Evolutionary conservation across 495 filamentous ascomycete genomes (phyloP).

Genomic region (Penicillium longicatenatum): DNA sequence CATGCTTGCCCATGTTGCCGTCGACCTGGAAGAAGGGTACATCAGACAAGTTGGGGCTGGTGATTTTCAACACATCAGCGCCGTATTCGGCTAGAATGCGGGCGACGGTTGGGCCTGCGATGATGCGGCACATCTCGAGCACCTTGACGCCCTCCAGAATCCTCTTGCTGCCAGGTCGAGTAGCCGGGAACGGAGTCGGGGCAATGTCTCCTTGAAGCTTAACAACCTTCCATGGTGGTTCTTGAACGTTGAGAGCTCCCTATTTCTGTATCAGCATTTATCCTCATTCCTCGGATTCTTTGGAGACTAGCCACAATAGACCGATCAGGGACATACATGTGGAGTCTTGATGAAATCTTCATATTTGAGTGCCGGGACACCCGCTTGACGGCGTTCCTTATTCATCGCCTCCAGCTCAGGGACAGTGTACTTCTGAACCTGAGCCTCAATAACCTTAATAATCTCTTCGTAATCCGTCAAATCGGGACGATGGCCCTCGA

Average conservation of each 20-base stretch:
- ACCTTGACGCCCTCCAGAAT: conserved; percentile 49
- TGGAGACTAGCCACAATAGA: not conserved
- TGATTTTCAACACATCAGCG: conserved; percentile 69
- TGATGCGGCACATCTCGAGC: conserved; percentile 68
- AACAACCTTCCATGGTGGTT: conserved; percentile 57
- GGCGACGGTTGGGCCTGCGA: conserved; percentile 61
- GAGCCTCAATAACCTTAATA: conserved; percentile 65
- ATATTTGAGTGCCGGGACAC: conserved; percentile 64
- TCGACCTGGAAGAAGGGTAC: conserved; percentile 83
- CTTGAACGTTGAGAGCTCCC: conserved; percentile 49
- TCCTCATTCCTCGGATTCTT: not conserved
- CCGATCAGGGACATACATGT: conserved; percentile 48
- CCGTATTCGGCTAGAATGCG: conserved; percentile 69
- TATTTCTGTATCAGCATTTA: conserved; percentile 29
- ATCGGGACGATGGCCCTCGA: conserved; percentile 62
- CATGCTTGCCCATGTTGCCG: conserved; percentile 71
- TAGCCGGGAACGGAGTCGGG: conserved; percentile 54
- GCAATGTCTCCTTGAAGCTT: conserved; percentile 48
- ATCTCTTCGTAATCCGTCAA: conserved; percentile 66
- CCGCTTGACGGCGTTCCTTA: conserved; percentile 61
- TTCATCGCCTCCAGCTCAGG: conserved; percentile 68
- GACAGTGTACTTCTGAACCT: conserved; percentile 63
- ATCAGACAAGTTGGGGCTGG: conserved; percentile 65
- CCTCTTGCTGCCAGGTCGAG: conserved; percentile 28
- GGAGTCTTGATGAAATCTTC: conserved; percentile 63